Percentiles rank a stretch among this genome's conserved stretches.
These are phyloP conservation scores for Magnolia kwangsiensis DNA, from an alignment of 164 flowering plant genomes.

Conservation along the genomic window DNA sequence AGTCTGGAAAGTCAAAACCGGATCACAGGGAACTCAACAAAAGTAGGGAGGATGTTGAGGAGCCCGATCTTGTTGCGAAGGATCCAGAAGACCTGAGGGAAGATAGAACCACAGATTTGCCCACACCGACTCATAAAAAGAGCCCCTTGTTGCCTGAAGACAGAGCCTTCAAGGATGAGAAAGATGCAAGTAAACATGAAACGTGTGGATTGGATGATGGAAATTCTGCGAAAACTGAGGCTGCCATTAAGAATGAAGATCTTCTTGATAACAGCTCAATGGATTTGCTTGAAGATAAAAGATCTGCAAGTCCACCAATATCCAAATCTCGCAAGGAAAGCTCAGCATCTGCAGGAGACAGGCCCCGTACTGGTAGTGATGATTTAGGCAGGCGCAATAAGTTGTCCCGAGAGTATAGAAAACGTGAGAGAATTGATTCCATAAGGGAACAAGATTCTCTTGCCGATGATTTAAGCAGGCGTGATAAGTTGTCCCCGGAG, in stretches of 20 bases:
- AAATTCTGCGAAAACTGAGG: constrained; percentile 13
- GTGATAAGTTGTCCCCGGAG: constrained; percentile 12
- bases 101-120: constrained; percentile 9
- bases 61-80: constrained; percentile 7
- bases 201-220: constrained; percentile 10
- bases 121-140: constrained; percentile 1
- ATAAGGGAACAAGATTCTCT: not conserved
- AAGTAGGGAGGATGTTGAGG: constrained; percentile 4
- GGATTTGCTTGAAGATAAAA: constrained; percentile 8
- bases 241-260: constrained; percentile 3
- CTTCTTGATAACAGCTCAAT: not conserved
- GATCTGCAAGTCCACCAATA: constrained; percentile 1
- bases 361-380: constrained; percentile 6
- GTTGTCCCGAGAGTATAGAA: constrained; percentile 8
- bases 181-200: constrained; percentile 9
- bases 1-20: not conserved
- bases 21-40: constrained; percentile 1
- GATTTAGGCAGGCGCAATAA: constrained; percentile 12
- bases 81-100: constrained; percentile 14
- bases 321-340: not conserved
- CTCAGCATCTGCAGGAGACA: not conserved
- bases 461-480: constrained; percentile 4
- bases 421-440: constrained; percentile 3
- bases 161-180: constrained; percentile 7
- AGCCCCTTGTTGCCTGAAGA: constrained; percentile 4